Base-by-base conservation (phyloP, 2,329 filamentous ascomycete genomes). In the Trematosphaeria pertusa region DNA sequence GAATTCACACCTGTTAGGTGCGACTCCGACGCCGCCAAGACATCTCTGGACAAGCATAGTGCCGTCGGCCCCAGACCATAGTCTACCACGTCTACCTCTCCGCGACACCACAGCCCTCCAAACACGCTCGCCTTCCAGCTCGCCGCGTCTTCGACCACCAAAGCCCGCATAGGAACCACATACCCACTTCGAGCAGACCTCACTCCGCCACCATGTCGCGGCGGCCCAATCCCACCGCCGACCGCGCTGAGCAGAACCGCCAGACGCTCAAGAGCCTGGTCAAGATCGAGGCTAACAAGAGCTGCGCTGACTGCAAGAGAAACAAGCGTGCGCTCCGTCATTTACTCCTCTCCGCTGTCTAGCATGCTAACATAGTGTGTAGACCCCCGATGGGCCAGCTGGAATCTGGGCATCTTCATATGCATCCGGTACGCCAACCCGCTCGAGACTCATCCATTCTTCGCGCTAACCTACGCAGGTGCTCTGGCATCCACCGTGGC, bases 311-410 rank as follows among this genome's bases (percentile, higher is more conserved):
- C 75, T 99, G 94, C 84, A 99, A 99, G 81, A 87, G 88, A 73
- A 99, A 97, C 80, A 99, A 97, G 75, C 94, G 92, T 95, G 75
- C 60, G 87, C 78, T 22, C 21, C 22, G 35, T 20, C 18, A 9
- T 33, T 11, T 45, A 26, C 50, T 31, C n/a, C 40, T n/a, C 14
- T 26, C 4, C 12, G 30, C 22, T 33, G 12, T 19, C n/a, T 8
- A 9, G 37, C 15, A 15, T 32, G 22, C 48, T 51, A 31, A 61
- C 64, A 73, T 59, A 39, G 14, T 39, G 20, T n/a, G 31, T 70
- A 96, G 91, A 97, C 78, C 94, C 94, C 51, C 85, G 94, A 88
- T 99, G 94, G 94, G 94, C 94, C 22, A 97, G 91, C 70, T 99
- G 94, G 94, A 99, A 99, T 72, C 77, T 99, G 43, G 94, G 94